Base-by-base conservation (phyloP, 257 asterid genomes). In the Rubia yunnanensis region DNA sequence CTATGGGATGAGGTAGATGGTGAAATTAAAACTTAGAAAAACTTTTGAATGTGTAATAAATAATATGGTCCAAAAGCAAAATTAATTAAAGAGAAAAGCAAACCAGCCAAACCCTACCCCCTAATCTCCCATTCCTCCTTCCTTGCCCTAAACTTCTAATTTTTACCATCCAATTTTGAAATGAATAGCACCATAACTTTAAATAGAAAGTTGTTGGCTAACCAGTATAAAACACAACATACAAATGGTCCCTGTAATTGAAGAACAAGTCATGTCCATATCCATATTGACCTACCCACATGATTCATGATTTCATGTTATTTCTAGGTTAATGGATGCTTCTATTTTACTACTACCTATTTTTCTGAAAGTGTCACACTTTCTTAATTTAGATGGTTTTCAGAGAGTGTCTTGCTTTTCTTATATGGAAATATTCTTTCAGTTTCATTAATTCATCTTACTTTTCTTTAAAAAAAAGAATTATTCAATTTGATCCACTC, bases 181-280 rank as follows among this genome's bases (percentile, higher is more conserved):
- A 55, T 55, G 8, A 10, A 9, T 72, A 10, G 4, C 49, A 9
- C 46, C 17, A 24, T 55, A 17, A 53, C 55, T 53, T 22, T 70
- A 32, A 49, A 5, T 39, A 26, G 64, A 28, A 60, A 60, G 69
- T 53, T 66, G 72, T 57, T 72, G 34, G 64, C 49, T 66, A 46
- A 49, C 60, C 49, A 27, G 58, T 49, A 35, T 17, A 24, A 35
- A 34, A 17, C 52, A 5, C 41, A 58, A 58, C 27, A 60, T 39
- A 36, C 32, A 49, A 60, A 50, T 66, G 72, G 69, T 63, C 58
- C 64, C 48, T 14, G n/a, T 53, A 14, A 27, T 1, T 70, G 32
- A 34, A 52, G 8, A 23, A n/a, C 46, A 14, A 32, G 55, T 8
- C 64, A 44, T 6, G 24, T 15, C 41, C 32, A 50, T 38, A 10